A percentile compares a stretch with the other conserved stretches of the same genome.
phyloP scores from a whole-genome alignment of 257 asterid species.

The Craterostigma plantagineum region DNA sequence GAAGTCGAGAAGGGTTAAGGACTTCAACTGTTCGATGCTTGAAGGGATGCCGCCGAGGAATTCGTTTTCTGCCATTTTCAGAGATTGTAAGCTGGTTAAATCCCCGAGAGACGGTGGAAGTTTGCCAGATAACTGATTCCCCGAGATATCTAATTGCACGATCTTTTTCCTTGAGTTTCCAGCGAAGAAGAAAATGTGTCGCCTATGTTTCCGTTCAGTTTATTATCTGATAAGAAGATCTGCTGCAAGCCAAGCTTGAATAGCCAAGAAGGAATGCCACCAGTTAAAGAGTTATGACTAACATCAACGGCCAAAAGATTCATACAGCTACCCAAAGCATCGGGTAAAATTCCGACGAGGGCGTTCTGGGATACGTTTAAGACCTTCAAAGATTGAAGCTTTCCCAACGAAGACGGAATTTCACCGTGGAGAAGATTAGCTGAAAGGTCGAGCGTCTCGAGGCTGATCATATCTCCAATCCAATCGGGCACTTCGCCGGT shows the following conservation, averaged over 20 bases:
- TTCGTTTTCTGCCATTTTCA: conserved; percentile 33
- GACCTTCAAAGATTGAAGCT: conserved; percentile 35
- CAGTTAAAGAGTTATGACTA: conserved; percentile 39
- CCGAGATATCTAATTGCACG: conserved; percentile 29
- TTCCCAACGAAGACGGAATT: conserved; percentile 33
- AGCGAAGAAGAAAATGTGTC: conserved; percentile 21
- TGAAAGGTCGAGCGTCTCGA: conserved; percentile 45
- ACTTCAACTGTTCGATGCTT: conserved; percentile 22
- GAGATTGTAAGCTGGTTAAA: conserved; percentile 25
- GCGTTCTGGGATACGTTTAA: conserved; percentile 39
- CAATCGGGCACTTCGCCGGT: conserved; percentile 33
- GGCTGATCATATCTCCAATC: conserved; percentile 59
- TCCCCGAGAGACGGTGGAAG: conserved; percentile 33
- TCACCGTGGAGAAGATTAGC: conserved; percentile 32
- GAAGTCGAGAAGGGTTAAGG: conserved; percentile 33
- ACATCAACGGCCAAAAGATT: conserved; percentile 45
- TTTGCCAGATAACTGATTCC: conserved; percentile 26
- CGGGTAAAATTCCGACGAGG: conserved; percentile 40
- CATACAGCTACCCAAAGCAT: conserved; percentile 23
- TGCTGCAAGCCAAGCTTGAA: conserved; percentile 38
- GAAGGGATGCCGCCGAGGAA: conserved; percentile 31
- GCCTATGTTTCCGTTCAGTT: conserved; percentile 25
- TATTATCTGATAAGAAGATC: conserved; percentile 31
- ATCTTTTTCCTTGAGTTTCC: conserved; percentile 27
- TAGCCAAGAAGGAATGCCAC: conserved; percentile 35